These are phyloP conservation scores for Entomortierella lignicola DNA, from an alignment of 192 early-diverging fungal species.

Conservation along the genomic window DNA sequence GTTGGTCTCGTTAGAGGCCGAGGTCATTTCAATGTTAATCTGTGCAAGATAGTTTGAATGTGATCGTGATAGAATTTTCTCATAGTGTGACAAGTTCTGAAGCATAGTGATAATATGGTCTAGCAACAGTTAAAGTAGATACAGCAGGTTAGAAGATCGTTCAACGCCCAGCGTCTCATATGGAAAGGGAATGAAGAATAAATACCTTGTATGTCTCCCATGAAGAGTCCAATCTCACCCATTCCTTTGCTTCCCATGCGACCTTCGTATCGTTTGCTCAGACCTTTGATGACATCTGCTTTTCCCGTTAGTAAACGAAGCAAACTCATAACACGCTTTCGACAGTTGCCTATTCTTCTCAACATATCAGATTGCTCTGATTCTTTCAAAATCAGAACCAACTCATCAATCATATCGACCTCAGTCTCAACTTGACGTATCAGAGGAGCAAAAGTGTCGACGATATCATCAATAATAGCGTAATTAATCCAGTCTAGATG, in stretches of 20 bases:
- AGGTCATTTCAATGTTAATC: slow-evolving; percentile 81
- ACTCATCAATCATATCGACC: slow-evolving; percentile 83
- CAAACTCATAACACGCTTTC: slow-evolving; percentile 61
- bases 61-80: slow-evolving; percentile 74
- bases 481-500: slow-evolving; percentile 64
- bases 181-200: neutral
- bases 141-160: neutral
- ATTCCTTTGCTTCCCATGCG: slow-evolving; percentile 44
- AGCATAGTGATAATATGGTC: slow-evolving; percentile 85
- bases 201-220: slow-evolving; percentile 83
- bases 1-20: slow-evolving; percentile 84
- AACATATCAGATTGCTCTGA: slow-evolving; percentile 71
- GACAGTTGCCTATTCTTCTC: slow-evolving; percentile 62
- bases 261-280: slow-evolving; percentile 68
- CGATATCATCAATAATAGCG: slow-evolving; percentile 85
- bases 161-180: neutral
- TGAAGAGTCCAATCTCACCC: slow-evolving; percentile 75
- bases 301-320: slow-evolving; percentile 62
- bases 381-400: slow-evolving; percentile 80
- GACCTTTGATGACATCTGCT: slow-evolving; percentile 65
- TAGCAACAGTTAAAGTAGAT: slow-evolving; percentile 5
- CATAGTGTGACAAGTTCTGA: slow-evolving; percentile 81
- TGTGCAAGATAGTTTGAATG: slow-evolving; percentile 83
- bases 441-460: slow-evolving; percentile 81
- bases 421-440: slow-evolving; percentile 83